These are phyloP conservation scores for Pisolithus sp. DNA, from an alignment of 768 basidiomycete species.

Conservation along the genomic window DNA sequence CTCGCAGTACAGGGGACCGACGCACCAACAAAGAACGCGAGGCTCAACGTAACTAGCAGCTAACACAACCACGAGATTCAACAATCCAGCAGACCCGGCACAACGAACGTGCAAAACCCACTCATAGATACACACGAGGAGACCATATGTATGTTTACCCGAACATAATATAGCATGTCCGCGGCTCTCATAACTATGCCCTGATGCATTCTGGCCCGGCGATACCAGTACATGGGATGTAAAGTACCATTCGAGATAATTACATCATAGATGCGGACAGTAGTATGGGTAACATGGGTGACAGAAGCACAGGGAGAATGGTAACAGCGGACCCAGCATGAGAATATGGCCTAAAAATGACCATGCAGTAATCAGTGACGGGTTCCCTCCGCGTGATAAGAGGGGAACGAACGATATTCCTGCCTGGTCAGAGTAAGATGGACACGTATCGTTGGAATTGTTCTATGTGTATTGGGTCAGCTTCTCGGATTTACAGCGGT, in stretches of 20 bases:
- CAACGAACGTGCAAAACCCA: too few relatives aligned
- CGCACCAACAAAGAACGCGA: too few relatives aligned
- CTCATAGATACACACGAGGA: too few relatives aligned
- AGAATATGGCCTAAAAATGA: slow-evolving; percentile 23
- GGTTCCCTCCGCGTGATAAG: not conserved
- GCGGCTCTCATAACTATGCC: too few relatives aligned
- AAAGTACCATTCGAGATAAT: not conserved
- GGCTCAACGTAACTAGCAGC: too few relatives aligned
- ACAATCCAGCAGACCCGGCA: too few relatives aligned
- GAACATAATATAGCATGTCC: too few relatives aligned
- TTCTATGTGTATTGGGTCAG: slow-evolving; percentile 24
- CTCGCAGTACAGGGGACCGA: too few relatives aligned
- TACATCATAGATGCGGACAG: slow-evolving; percentile 15
- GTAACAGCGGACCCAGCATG: slow-evolving; percentile 18
- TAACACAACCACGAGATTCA: too few relatives aligned
- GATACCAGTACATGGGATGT: too few relatives aligned
- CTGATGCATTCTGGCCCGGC: too few relatives aligned
- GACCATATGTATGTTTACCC: too few relatives aligned
- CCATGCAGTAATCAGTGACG: slow-evolving; percentile 4
- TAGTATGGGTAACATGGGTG: not conserved
- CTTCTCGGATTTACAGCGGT: slow-evolving; percentile 3
- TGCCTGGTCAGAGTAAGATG: slow-evolving; percentile 64
- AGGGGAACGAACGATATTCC: slow-evolving; percentile 52
- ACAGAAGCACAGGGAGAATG: slow-evolving; percentile 12
- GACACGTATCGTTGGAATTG: slow-evolving; percentile 47